A percentile compares a stretch with the other conserved stretches of the same genome.
Evolutionary conservation across 192 early-diverging fungal genomes (phyloP).

Genomic region (Bifiguratus adelaidae): DNA sequence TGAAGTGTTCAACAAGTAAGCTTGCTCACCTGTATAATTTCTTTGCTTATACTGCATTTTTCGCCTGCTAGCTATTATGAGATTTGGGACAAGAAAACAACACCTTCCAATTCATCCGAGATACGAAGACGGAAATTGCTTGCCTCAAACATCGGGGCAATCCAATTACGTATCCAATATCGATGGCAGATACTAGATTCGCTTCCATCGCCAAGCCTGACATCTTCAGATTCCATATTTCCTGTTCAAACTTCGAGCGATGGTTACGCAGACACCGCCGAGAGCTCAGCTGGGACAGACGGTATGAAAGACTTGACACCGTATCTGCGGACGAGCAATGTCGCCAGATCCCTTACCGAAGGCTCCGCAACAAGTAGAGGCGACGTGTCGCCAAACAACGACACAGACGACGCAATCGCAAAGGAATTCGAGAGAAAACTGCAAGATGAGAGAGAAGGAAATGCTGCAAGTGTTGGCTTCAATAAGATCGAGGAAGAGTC

Average conservation of each 20-base stretch:
- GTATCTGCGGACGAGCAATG: too few relatives aligned
- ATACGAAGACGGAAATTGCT: constrained; percentile 13
- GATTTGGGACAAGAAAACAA: constrained; percentile 62
- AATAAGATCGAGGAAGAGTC: constrained; percentile 7
- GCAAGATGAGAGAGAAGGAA: constrained; percentile 8
- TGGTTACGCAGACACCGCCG: neutral
- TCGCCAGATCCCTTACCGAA: too few relatives aligned
- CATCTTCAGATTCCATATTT: constrained; percentile 10
- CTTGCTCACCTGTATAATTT: neutral
- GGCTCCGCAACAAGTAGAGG: too few relatives aligned
- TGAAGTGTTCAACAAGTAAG: constrained; percentile 46
- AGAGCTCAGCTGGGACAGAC: neutral
- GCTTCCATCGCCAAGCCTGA: constrained; percentile 10
- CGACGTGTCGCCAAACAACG: too few relatives aligned
- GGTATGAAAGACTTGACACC: too few relatives aligned
- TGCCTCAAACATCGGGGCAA: constrained; percentile 49
- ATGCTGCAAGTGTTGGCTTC: constrained; percentile 4
- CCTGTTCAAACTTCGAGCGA: constrained; percentile 5
- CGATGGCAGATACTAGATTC: constrained; percentile 33
- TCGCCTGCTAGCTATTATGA: constrained; percentile 45
- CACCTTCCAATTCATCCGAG: constrained; percentile 47
- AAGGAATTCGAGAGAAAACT: constrained; percentile 6
- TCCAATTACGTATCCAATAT: constrained; percentile 58
- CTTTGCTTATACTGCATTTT: neutral
- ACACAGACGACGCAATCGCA: neutral